These are phyloP conservation scores for Agroathelia rolfsii DNA, from an alignment of 1,284 basidiomycete genomes.

Conservation along the genomic window DNA sequence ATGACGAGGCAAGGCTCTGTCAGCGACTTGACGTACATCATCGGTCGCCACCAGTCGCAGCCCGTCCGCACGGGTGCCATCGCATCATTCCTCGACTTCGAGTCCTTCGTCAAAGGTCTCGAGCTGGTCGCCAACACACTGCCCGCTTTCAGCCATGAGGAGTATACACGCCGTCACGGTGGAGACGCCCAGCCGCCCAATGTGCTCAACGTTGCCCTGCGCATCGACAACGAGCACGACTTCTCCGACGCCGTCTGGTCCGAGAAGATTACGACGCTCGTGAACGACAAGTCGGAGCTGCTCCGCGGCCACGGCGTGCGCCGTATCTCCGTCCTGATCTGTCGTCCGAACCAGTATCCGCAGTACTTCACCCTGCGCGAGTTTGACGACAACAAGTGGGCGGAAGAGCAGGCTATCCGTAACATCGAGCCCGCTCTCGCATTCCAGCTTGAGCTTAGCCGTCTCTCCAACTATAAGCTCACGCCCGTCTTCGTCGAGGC, in stretches of 20 bases:
- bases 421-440: slow-evolving; percentile 98
- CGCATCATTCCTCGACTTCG: slow-evolving; percentile 77
- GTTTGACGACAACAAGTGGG: slow-evolving; percentile 70
- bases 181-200: slow-evolving; percentile 70
- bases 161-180: slow-evolving; percentile 71
- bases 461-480: slow-evolving; percentile 95
- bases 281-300: slow-evolving; percentile 61
- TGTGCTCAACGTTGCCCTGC: slow-evolving; percentile 89
- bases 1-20: slow-evolving; percentile 85
- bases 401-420: slow-evolving; percentile 92
- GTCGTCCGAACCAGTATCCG: slow-evolving; percentile 87
- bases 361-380: slow-evolving; percentile 90
- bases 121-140: slow-evolving; percentile 59
- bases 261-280: slow-evolving; percentile 61
- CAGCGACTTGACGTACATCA: slow-evolving; percentile 87
- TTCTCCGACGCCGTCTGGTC: slow-evolving; percentile 75
- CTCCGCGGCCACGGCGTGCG: slow-evolving; percentile 77
- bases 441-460: slow-evolving; percentile 95
- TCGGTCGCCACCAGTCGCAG: slow-evolving; percentile 74
- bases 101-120: slow-evolving; percentile 67
- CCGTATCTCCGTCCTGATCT: slow-evolving; percentile 88
- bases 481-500: slow-evolving; percentile 89
- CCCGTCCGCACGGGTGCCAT: slow-evolving; percentile 84
- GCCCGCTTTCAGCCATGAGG: slow-evolving; percentile 59
- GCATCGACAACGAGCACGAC: slow-evolving; percentile 74